Percentiles rank a stretch among this genome's conserved stretches.
Evolutionary conservation across 2,329 filamentous ascomycete species (phyloP).

Genomic region (Penicillium olsonii): DNA sequence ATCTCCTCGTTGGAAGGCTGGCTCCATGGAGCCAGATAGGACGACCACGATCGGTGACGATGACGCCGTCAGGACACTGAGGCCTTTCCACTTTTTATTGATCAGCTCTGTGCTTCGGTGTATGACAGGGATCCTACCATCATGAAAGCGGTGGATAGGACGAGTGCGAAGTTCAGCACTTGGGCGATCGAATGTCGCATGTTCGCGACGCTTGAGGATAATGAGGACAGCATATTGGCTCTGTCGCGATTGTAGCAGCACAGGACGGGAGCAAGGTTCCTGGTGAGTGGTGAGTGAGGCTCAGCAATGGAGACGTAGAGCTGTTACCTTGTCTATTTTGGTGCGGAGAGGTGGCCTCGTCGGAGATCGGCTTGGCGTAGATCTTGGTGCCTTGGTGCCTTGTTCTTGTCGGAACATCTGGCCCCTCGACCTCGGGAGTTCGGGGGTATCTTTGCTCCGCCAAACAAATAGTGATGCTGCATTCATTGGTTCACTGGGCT

Average conservation of each 20-base stretch:
- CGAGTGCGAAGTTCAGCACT: constrained; percentile 86
- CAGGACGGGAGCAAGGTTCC: constrained; percentile 3
- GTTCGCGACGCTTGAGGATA: constrained; percentile 61
- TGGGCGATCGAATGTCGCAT: constrained; percentile 79
- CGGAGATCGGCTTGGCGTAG: constrained; percentile 14
- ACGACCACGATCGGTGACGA: constrained; percentile 69
- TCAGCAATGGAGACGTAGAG: no score
- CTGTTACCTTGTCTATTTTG: constrained; percentile 8
- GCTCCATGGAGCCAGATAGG: constrained; percentile 68
- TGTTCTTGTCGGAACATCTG: no score
- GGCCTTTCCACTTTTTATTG: constrained; percentile 68
- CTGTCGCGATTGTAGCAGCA: constrained; percentile 1
- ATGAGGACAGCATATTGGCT: constrained; percentile 65
- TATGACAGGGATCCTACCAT: constrained; percentile 71
- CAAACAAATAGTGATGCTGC: no score
- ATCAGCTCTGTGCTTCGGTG: background rate
- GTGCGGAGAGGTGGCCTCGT: constrained; percentile 25
- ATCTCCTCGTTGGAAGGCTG: constrained; percentile 66
- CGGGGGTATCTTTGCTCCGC: no score
- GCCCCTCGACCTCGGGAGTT: no score
- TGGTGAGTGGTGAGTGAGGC: constrained; percentile 1
- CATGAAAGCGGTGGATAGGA: constrained; percentile 66
- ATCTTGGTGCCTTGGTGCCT: background rate
- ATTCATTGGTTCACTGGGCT: no score
- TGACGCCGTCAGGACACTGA: constrained; percentile 75